A percentile compares a stretch with the other conserved stretches of the same genome.
These are phyloP conservation scores for Lotmaria passim DNA, from an alignment of 208 protist species.

Conservation along the genomic window DNA sequence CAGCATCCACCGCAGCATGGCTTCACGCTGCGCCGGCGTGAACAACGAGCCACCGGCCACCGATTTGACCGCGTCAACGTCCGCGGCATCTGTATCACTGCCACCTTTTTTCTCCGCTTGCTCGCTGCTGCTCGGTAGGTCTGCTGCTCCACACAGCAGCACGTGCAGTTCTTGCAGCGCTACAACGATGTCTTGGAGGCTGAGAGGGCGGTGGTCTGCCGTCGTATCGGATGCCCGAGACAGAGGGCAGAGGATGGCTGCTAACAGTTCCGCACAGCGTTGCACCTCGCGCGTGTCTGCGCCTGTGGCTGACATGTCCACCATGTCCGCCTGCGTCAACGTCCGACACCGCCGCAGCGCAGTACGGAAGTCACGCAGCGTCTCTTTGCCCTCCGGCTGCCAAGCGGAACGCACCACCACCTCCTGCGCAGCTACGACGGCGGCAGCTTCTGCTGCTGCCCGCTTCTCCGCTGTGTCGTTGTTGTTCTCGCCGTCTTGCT, in stretches of 20 bases:
- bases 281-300: background rate
- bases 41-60: background rate
- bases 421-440: background rate
- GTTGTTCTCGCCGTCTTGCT: background rate
- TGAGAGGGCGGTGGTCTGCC: background rate
- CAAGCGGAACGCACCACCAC: background rate
- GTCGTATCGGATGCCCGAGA: background rate
- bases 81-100: background rate
- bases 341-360: conserved; percentile 29
- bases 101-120: background rate
- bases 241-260: background rate
- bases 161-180: conserved; percentile 9
- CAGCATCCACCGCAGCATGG: conserved; percentile 29
- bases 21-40: conserved; percentile 23
- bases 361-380: conserved; percentile 22
- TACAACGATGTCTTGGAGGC: background rate
- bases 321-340: conserved; percentile 5
- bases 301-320: background rate
- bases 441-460: too few relatives aligned
- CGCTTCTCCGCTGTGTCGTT: too few relatives aligned
- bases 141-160: background rate
- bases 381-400: conserved; percentile 18
- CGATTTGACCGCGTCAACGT: background rate
- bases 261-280: background rate
- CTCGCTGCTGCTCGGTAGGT: too few relatives aligned